Evolutionary conservation across 2,329 filamentous ascomycete species (phyloP), one percentile per base, ranked within the genome.

Genomic region (Cladophialophora carrionii): DNA sequence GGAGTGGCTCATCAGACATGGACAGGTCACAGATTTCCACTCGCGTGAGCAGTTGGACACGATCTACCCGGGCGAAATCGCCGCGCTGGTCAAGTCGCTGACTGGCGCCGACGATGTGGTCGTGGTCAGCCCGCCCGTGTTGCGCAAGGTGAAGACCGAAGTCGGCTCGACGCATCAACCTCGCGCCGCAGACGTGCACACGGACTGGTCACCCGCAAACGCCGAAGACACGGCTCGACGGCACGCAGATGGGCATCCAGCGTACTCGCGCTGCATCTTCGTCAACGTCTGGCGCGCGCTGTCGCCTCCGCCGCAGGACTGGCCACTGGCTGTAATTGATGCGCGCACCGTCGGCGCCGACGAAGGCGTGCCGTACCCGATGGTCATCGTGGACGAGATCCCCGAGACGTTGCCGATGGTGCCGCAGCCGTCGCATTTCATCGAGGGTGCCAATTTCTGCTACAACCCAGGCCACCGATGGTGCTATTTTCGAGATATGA

Each of bases 121-220:
- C 22, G 41, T 43, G 2, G 48, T 51, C 48, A 22, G 17, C 22
- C n/a, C 48, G n/a, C 48, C 48, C 22, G 48, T 51, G 9, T 17
- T 20, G 22, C 48, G 48, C 48, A 51, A 20, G n/a, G 20, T 17
- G 20, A 3, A 6, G 20, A 10, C 48, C 48, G 48, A 20, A 14
- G 17, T 26, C 22, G 17, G n/a, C 9, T 51, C 4, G 48, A 10
- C 3, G 3, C n/a, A 51, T 51, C 48, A 51, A 22, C 48, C 48
- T 51, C 48, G n/a, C 48, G 48, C 48, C 14, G 17, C 48, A 10
- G 48, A 51, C 48, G 48, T 51, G n/a, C 48, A 51, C 22, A 26
- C 22, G n/a, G 48, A 51, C 17, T 51, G 22, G n/a, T 22, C 48
- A 10, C 48, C 48, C 17, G 22, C 22, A 14, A 20, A 26, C 17